Percentiles rank a stretch among this genome's conserved stretches.
Conservation (phyloP, 2,329 filamentous ascomycete species). For the Huntiella savannae region DNA sequence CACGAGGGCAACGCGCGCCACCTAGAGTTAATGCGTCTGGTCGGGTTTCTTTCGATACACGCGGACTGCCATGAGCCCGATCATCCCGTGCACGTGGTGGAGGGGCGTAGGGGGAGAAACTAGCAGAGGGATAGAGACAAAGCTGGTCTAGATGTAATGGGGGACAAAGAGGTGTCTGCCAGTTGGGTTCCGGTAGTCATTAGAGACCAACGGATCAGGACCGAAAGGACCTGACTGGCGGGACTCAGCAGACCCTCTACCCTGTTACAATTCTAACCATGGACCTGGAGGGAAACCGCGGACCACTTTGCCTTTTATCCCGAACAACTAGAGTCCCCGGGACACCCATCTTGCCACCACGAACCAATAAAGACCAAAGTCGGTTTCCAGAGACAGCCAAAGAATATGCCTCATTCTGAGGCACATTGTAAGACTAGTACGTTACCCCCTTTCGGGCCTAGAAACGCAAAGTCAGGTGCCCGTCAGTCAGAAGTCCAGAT, state of each 20-base stretch:
- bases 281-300: not conserved
- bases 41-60: conserved; percentile 32
- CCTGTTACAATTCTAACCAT: not conserved
- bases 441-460: conserved; percentile 35
- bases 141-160: conserved; percentile 11
- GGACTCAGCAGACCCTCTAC: conserved; percentile 1
- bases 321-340: conserved; percentile 8
- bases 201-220: not conserved
- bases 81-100: conserved; percentile 12
- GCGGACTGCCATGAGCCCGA: not conserved
- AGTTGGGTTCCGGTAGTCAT: not conserved
- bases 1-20: conserved; percentile 21
- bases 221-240: not conserved
- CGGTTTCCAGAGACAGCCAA: conserved; percentile 51
- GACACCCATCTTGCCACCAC: not conserved
- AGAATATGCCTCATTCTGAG: conserved; percentile 50
- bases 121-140: not conserved
- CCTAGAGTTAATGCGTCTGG: conserved; percentile 38
- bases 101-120: not conserved
- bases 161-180: conserved; percentile 15
- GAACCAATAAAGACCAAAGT: conserved; percentile 29
- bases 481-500: conserved; percentile 14
- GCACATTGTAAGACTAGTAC: conserved; percentile 62
- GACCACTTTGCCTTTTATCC: not conserved
- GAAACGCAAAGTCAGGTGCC: conserved; percentile 36